These are phyloP conservation scores for Populus davidiana DNA, from an alignment of 345 rosid species.

Conservation along the genomic window DNA sequence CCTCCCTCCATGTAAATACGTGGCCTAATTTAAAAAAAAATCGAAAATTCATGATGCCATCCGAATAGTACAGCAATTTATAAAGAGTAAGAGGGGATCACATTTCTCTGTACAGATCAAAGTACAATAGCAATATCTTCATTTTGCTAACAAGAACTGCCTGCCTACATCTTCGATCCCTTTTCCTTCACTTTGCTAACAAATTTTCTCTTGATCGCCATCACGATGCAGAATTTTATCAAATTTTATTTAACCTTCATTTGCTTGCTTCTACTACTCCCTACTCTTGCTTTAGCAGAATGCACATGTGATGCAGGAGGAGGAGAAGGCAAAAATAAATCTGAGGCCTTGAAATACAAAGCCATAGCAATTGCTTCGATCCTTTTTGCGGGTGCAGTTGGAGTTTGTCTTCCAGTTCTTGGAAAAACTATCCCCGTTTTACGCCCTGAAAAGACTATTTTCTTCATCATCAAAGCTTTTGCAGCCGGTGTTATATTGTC, in stretches of 20 bases:
- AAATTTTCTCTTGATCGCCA: background rate
- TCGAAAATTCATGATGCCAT: too few species aligned
- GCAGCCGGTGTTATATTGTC: slow-evolving; percentile 55
- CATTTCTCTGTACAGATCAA: too few species aligned
- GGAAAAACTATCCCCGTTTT: slow-evolving; percentile 38
- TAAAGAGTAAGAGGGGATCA: fast-evolving
- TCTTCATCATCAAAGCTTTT: slow-evolving; percentile 50
- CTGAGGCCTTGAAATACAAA: slow-evolving; percentile 36
- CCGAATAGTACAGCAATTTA: too few species aligned
- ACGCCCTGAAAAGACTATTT: slow-evolving; percentile 37
- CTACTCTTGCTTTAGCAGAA: slow-evolving; percentile 14
- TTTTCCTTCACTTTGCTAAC: background rate
- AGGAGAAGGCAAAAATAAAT: background rate
- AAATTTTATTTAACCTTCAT: background rate
- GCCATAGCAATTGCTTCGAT: slow-evolving; percentile 42
- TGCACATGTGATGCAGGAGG: slow-evolving; percentile 24
- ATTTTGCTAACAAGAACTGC: too few species aligned
- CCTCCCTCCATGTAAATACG: too few species aligned
- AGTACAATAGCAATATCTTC: too few species aligned
- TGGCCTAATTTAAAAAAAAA: too few species aligned
- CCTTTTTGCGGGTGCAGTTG: slow-evolving; percentile 44
- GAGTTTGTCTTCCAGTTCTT: slow-evolving; percentile 47
- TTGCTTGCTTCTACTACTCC: background rate
- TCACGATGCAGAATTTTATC: background rate
- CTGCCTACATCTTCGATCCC: background rate